Evolutionary conservation across 164 flowering plant species (phyloP), one percentile per base, ranked within the genome.

Genomic region (Vitis cinerea): DNA sequence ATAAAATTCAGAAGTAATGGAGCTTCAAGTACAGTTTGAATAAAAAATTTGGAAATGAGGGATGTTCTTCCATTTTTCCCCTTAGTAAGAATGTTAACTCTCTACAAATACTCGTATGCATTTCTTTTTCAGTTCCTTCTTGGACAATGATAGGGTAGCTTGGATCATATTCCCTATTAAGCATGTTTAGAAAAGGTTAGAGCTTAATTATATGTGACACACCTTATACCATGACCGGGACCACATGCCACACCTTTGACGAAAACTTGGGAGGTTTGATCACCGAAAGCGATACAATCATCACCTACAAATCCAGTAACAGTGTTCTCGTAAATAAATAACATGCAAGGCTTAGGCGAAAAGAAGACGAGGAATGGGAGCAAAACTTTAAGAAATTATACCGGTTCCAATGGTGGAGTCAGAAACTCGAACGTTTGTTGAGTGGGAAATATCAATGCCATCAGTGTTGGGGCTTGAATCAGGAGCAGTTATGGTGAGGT

Each of bases 191-290:
- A n/a, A 1, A 67, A 11, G 4, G 57, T 23, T 2, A 14, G 3
- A 49, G n/a, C 16, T 17, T 5, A 37, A 37, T 29, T 10, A 27
- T 19, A 47, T 23, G 29, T 27, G 9, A 10, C 14, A 9, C 7
- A 76, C 79, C 79, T 76, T 17, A 76, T 76, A 0, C 79, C 79
- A 60, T 76, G 79, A 1, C 79, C 79, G 0, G 79, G 79, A 3
- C 79, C 75, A 31, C 79, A 76, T 10, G 3, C 10, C 1, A 76
- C 16, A 2, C n/a, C 48, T 19, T 16, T 58, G 3, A 72, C 31
- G 4, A 30, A 51, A 12, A 72, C 47, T 8, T 10, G 4, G 1
- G 48, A 58, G 0, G 66, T 10, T 8, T 27, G 65, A 1, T 17
- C 23, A 51, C 15, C 49, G 15, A 76, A 64, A 3, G 79, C 69